Evolutionary conservation across 352 stramenopile genomes (phyloP), one percentile per base, ranked within the genome.

Genomic region (Elongisporangium undulatum): DNA sequence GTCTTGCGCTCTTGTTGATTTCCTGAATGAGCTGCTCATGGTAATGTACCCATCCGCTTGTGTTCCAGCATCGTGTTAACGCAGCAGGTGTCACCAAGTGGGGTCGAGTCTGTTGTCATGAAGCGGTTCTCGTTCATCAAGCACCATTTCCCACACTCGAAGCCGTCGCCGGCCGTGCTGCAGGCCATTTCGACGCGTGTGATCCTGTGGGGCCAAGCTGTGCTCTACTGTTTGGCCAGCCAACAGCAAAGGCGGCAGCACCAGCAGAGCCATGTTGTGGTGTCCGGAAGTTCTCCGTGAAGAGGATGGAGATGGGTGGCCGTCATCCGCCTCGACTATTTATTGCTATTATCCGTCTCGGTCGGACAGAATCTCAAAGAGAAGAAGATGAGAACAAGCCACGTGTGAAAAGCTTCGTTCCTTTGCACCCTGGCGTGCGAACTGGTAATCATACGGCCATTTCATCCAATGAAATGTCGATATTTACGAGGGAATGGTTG

Each of bases 121-220:
- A 79, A 84, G 53, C 79, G 79, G 9, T 89, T 89, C 54, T 89
- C 77, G 55, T 87, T 89, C 58, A 76, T 87, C 54, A 77, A 76
- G 52, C 76, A 87, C 52, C 76, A 89, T 45, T 79, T 89, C 63
- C 65, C 73, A 16, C 64, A 58, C 29, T 72, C 75, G 5, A 57
- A 58, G 39, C 63, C 74, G 24, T 79, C 66, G 19, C 66, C 76
- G 3, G 76, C 84, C 45, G 64, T 89, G 38, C 63, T 85, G 57
- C 76, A 87, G 54, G 76, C 76, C 41, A 80, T 89, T 57, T 87
- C 79, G 48, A 85, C 74, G 50, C 74, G 74, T 52, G 76, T 89
- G 23, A 82, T 89, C 61, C 67, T 89, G 13, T 89, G 79, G 76
- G 79, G 79, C 1, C 76, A 89, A 49, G 79, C 79, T 0, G 62